phyloP scores from a whole-genome alignment of 352 stramenopile species.

The Pythium coloratum region DNA sequence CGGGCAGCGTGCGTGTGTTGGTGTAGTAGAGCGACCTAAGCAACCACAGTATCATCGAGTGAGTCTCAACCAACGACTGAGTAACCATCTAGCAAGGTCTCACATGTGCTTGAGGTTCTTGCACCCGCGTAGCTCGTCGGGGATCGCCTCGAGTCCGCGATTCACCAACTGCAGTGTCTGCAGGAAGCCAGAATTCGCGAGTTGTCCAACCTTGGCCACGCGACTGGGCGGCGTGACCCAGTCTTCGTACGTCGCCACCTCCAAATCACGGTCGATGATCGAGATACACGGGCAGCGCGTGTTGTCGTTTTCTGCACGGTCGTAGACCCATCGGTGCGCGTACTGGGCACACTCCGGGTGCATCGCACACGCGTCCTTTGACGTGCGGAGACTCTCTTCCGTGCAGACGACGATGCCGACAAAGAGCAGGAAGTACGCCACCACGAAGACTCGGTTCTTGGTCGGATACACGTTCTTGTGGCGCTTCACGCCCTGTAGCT shows the following conservation, averaged over 20 bases:
- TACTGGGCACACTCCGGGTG: constrained; percentile 21
- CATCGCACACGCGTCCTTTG: background rate
- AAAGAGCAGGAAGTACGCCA: constrained; percentile 1
- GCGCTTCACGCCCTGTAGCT: background rate
- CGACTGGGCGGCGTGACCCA: constrained; percentile 27
- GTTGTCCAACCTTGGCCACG: constrained; percentile 24
- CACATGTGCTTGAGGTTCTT: constrained; percentile 39
- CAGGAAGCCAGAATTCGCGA: constrained; percentile 33
- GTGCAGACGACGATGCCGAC: constrained; percentile 2
- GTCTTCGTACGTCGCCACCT: constrained; percentile 21
- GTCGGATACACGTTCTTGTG: constrained; percentile 6
- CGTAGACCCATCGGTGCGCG: constrained; percentile 10
- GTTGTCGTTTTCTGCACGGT: background rate
- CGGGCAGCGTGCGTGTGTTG: constrained; percentile 27
- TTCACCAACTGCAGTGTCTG: constrained; percentile 41
- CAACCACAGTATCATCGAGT: too few relatives aligned
- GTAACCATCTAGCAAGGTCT: background rate
- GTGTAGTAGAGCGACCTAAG: constrained; percentile 35
- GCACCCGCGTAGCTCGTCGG: constrained; percentile 28
- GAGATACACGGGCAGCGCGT: constrained; percentile 36
- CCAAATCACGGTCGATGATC: constrained; percentile 29
- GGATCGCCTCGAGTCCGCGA: constrained; percentile 24
- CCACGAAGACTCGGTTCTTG: background rate
- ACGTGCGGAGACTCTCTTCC: constrained; percentile 8
- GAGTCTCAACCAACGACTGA: too few relatives aligned